phyloP scores from a whole-genome alignment of 352 stramenopile genomes.

The Thalassiosira pacifica region DNA sequence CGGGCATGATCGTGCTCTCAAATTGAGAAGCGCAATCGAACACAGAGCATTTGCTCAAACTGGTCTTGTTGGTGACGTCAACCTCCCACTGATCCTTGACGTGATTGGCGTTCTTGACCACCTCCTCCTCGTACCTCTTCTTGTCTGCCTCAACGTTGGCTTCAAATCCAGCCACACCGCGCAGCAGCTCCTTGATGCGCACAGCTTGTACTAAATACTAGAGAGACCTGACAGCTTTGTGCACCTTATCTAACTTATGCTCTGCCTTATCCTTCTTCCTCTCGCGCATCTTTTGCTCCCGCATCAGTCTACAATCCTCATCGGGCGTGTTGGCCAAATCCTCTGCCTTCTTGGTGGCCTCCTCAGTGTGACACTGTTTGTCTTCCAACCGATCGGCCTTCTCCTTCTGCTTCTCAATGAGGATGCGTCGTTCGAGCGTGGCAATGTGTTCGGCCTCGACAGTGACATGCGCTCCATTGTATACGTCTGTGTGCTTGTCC shows the following conservation, averaged over 20 bases:
- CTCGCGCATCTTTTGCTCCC: conserved; percentile 87
- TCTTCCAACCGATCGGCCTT: conserved; percentile 94
- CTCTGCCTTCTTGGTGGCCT: conserved; percentile 88
- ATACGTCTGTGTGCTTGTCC: conserved; percentile 78
- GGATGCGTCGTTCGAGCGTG: conserved; percentile 91
- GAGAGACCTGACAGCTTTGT: too few relatives aligned
- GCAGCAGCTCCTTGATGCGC: conserved; percentile 94
- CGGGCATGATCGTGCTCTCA: conserved; percentile 81
- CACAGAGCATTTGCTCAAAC: conserved; percentile 86
- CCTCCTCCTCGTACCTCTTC: conserved; percentile 87
- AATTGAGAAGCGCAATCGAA: conserved; percentile 88
- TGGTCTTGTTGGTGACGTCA: conserved; percentile 90
- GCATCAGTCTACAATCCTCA: conserved; percentile 87
- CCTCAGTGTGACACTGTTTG: conserved; percentile 91
- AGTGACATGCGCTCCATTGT: conserved; percentile 86
- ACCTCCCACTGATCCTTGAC: conserved; percentile 91
- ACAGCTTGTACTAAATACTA: conserved; percentile 97
- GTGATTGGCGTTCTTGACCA: conserved; percentile 87
- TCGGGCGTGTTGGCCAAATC: conserved; percentile 94
- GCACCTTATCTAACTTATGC: conserved; percentile 93
- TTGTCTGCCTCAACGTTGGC: conserved; percentile 89
- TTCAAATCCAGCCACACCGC: conserved; percentile 89
- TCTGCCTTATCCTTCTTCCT: conserved; percentile 94
- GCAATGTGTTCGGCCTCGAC: conserved; percentile 88
- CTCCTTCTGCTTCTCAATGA: conserved; percentile 98